Evolutionary conservation across 352 stramenopile genomes (phyloP), one percentile per base, ranked within the genome.

Genomic region (Phytophthora colocasiae): DNA sequence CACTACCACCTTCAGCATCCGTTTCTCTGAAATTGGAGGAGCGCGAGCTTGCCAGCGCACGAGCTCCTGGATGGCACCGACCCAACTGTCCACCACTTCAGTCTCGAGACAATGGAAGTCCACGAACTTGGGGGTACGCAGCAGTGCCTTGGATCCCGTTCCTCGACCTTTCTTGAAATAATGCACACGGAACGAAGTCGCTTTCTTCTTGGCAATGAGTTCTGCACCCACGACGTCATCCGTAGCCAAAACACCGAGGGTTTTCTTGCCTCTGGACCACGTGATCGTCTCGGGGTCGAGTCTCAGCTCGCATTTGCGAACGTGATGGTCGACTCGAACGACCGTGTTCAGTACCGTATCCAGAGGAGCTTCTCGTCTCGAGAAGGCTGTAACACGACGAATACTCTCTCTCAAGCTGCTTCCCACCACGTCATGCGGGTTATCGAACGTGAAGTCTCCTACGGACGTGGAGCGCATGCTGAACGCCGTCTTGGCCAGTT

Each of bases 311-410:
- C 73, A 91, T 46, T 76, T 71, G n/a, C 77, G 75, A 9, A 77
- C 45, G 19, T 81, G 80, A 56, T 78, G 81, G 34, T 48, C 31
- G 2, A 78, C 61, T 36, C 65, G 58, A 43, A 89, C 75, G 14
- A 71, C 70, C 4, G 78, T 76, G 26, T 65, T 80, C n/a, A 93
- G 66, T 62, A 81, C 69, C 40, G 74, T 78, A 54, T 93, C 87
- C n/a, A 91, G 38, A 9, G 87, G 87, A 5, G 82, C 70, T 36
- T 95, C 87, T 17, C 85, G 80, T 14, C 83, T 72, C n/a, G 87
- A 95, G 66, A 92, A 89, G 6, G 87, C 87, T 73, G 90, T 88
- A 10, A 95, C 80, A 24, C 83, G 83, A n/a, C 87, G 87, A 53
- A 95, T 90, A 40, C 85, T 93, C 52, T 93, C 87, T 15, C 87